Evolutionary conservation across 805 yeast species (phyloP).

Genomic region (Jamesozyma jinghongensis): DNA sequence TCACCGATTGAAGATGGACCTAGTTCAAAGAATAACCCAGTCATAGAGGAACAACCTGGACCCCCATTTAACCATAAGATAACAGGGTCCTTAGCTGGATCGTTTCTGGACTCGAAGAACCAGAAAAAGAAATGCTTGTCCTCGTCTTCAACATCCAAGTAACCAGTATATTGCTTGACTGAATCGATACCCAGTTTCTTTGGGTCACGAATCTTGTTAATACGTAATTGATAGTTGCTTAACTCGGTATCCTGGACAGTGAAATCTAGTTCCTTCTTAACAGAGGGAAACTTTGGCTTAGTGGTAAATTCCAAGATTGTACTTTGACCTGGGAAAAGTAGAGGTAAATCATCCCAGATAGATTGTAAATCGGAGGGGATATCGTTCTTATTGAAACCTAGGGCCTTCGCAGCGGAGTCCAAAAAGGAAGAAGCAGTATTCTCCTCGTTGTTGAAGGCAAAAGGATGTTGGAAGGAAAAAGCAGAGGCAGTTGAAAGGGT

Average conservation of each 20-base stretch:
- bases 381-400: conserved; percentile 17
- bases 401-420: conserved; percentile 41
- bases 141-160: conserved; percentile 70
- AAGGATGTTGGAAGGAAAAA: conserved; percentile 28
- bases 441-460: conserved; percentile 12
- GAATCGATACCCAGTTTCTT: conserved; percentile 65
- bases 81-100: conserved; percentile 78
- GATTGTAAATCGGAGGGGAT: conserved; percentile 39
- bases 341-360: conserved; percentile 57
- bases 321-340: conserved; percentile 49
- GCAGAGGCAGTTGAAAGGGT: conserved; percentile 6
- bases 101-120: conserved; percentile 84
- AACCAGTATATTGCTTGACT: conserved; percentile 79
- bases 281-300: conserved; percentile 33
- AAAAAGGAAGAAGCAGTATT: conserved; percentile 22
- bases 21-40: conserved; percentile 89
- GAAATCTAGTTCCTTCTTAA: conserved; percentile 24
- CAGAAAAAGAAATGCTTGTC: conserved; percentile 81
- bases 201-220: conserved; percentile 47
- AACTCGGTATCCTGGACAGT: conserved; percentile 30
- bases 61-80: conserved; percentile 96
- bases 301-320: conserved; percentile 41
- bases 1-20: conserved; percentile 73
- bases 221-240: conserved; percentile 48
- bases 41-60: conserved; percentile 98